Conservation (phyloP, 164 flowering plant genomes). For the Protea cynaroides region DNA sequence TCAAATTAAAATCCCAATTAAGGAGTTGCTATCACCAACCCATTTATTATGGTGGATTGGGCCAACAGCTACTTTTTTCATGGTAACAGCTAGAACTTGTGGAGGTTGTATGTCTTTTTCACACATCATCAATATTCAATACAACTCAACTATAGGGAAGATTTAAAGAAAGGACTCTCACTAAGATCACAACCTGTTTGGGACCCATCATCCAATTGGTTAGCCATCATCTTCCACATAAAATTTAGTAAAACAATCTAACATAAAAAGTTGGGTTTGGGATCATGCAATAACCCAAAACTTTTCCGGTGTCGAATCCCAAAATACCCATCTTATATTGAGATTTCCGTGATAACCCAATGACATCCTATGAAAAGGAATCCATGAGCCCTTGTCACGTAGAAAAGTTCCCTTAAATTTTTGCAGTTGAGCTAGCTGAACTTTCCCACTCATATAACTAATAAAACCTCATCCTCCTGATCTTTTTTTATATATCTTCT, state of each 20-base stretch:
- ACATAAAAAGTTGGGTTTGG: no score
- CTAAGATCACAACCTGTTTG: conserved; percentile 1
- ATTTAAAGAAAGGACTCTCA: conserved; percentile 3
- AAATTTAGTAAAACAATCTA: neutral
- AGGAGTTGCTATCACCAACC: no score
- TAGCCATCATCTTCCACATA: neutral
- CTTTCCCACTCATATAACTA: neutral
- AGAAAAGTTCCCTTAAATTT: no score
- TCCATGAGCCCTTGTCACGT: no score
- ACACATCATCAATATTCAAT: neutral
- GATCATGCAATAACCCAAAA: no score
- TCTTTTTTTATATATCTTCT: no score
- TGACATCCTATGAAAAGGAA: no score
- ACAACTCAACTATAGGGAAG: neutral
- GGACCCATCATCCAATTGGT: neutral
- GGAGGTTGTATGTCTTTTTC: conserved; percentile 18
- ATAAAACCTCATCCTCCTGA: neutral
- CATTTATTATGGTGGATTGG: conserved; percentile 1
- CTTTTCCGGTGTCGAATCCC: no score
- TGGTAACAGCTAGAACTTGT: conserved; percentile 1
- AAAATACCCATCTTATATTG: no score
- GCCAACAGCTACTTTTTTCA: conserved; percentile 15
- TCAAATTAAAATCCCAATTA: no score
- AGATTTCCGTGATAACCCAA: no score
- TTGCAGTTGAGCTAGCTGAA: no score